phyloP scores from a whole-genome alignment of 768 basidiomycete genomes.

The Cytidiella melzeri region DNA sequence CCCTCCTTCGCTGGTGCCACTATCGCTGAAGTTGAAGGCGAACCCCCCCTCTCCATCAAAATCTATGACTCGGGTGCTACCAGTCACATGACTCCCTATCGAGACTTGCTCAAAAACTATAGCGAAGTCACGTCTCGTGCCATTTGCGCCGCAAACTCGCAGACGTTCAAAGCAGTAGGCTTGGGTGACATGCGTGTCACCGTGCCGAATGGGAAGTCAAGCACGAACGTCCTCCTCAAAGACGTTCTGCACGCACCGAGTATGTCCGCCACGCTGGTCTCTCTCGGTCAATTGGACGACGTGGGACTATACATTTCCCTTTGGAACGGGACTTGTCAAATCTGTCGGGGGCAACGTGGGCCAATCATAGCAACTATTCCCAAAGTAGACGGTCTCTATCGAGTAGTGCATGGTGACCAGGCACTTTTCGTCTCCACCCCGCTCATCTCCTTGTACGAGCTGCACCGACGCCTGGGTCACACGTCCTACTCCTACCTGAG shows the following conservation, averaged over 20 bases:
- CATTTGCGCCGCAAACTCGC: not conserved
- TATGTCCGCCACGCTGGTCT: not conserved
- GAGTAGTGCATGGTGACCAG: not conserved
- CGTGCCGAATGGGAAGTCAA: not conserved
- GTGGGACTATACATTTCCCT: not conserved
- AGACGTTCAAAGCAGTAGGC: not conserved
- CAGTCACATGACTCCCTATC: slow-evolving; percentile 1
- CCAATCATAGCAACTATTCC: not conserved
- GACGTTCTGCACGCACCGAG: not conserved
- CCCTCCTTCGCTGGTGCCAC: not conserved
- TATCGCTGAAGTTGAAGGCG: not conserved
- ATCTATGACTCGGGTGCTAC: slow-evolving; percentile 4
- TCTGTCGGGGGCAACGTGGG: not conserved
- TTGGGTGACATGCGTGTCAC: not conserved
- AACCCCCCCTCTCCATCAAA: not conserved
- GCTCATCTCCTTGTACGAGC: not conserved
- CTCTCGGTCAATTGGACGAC: not conserved
- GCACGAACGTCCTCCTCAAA: not conserved
- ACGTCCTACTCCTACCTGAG: not conserved
- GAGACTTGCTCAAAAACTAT: not conserved
- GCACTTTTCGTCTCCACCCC: not conserved
- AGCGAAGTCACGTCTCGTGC: not conserved
- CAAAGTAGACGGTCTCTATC: not conserved
- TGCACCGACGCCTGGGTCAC: not conserved
- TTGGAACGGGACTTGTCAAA: not conserved